Conservation (phyloP, 176 grass and related monocot genomes). For the Lolium rigidum region DNA sequence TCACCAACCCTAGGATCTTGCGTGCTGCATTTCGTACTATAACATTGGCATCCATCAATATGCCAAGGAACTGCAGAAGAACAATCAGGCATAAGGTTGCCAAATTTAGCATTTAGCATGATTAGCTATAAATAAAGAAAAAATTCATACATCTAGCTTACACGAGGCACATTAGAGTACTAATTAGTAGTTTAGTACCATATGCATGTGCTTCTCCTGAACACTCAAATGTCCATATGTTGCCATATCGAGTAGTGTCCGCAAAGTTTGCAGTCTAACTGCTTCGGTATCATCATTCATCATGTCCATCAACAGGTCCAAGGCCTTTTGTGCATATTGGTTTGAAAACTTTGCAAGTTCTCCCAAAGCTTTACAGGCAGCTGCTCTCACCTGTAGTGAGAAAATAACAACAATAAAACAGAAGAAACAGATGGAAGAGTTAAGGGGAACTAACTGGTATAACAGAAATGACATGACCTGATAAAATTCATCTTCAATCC, state of each 20-base stretch:
- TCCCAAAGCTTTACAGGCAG: constrained; percentile 76
- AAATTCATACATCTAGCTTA: constrained; percentile 23
- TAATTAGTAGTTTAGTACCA: constrained; percentile 60
- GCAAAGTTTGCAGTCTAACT: constrained; percentile 74
- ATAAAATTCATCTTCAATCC: constrained; percentile 90
- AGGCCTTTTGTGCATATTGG: constrained; percentile 68
- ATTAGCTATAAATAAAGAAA: constrained; percentile 27
- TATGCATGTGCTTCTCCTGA: constrained; percentile 84
- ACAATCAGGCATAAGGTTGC: constrained; percentile 31
- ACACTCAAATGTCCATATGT: constrained; percentile 67
- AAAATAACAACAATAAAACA: constrained; percentile 46
- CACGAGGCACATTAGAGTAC: constrained; percentile 7
- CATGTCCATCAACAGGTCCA: constrained; percentile 91
- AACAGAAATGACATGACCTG: constrained; percentile 54
- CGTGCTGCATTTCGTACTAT: constrained; percentile 57
- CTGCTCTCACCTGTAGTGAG: constrained; percentile 62
- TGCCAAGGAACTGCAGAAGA: constrained; percentile 74
- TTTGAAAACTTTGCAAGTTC: constrained; percentile 61
- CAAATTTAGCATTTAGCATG: constrained; percentile 13
- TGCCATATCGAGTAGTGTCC: constrained; percentile 71
- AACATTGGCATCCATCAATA: constrained; percentile 70
- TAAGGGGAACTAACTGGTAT: constrained; percentile 11
- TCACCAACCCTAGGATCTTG: constrained; percentile 68
- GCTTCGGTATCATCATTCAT: constrained; percentile 86
- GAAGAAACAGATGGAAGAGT: neutral